phyloP scores from a whole-genome alignment of 202 grass and related monocot genomes.

The Cymbopogon flexuosus region DNA sequence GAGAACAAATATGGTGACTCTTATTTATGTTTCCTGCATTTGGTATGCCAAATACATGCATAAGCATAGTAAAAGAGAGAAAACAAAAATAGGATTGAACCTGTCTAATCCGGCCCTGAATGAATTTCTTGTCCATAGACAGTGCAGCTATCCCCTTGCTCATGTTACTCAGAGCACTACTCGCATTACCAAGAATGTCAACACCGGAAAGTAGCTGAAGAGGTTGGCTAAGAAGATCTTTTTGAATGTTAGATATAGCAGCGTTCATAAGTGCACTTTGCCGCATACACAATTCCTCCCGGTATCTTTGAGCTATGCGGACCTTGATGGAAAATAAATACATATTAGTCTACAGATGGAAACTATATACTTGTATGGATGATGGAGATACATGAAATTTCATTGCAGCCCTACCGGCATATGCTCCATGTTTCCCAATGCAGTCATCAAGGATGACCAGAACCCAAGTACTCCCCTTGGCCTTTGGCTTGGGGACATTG shows the following conservation, averaged over 20 bases:
- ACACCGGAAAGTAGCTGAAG: slow-evolving; percentile 94
- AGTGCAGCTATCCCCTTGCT: slow-evolving; percentile 96
- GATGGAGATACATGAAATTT: not conserved
- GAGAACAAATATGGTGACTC: slow-evolving; percentile 5
- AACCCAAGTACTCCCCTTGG: slow-evolving; percentile 98
- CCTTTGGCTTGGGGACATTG: slow-evolving; percentile 91
- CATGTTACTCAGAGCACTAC: slow-evolving; percentile 97
- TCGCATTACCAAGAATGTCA: slow-evolving; percentile 99
- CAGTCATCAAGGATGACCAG: slow-evolving; percentile 99
- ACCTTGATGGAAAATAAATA: slow-evolving; percentile 48
- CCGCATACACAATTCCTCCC: slow-evolving; percentile 82
- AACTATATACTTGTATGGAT: slow-evolving; percentile 18
- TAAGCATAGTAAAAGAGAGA: not conserved
- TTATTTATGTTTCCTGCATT: slow-evolving; percentile 4
- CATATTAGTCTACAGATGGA: slow-evolving; percentile 2
- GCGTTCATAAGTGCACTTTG: slow-evolving; percentile 80
- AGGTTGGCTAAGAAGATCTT: slow-evolving; percentile 95
- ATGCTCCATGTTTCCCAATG: slow-evolving; percentile 97
- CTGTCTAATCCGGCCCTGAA: slow-evolving; percentile 88
- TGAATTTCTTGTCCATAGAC: slow-evolving; percentile 99
- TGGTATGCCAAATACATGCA: slow-evolving; percentile 11
- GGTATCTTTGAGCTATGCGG: slow-evolving; percentile 79
- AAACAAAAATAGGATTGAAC: slow-evolving; percentile 18
- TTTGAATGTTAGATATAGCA: slow-evolving; percentile 82
- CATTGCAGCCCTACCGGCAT: slow-evolving; percentile 68